phyloP scores from a whole-genome alignment of 1,139 yeast species.

The Kodamaea sp. region DNA sequence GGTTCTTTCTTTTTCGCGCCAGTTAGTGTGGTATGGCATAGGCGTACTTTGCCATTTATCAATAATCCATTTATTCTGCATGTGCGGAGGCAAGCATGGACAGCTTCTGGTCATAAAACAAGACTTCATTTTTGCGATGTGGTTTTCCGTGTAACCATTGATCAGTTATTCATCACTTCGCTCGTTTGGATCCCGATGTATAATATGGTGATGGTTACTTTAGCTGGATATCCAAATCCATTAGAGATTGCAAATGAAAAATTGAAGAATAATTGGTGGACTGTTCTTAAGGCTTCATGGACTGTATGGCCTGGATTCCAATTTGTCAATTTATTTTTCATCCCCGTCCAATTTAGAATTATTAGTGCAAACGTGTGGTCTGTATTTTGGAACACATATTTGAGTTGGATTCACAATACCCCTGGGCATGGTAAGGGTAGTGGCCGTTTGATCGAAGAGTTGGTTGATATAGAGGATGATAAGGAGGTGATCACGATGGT shows the following conservation, averaged over 20 bases:
- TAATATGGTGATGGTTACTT: constrained; percentile 37
- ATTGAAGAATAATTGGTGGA: constrained; percentile 41
- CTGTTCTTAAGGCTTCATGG: constrained; percentile 41
- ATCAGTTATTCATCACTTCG: constrained; percentile 30
- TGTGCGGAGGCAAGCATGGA: constrained; percentile 13
- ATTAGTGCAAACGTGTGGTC: constrained; percentile 41
- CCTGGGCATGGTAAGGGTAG: constrained; percentile 45
- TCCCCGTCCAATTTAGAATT: constrained; percentile 42
- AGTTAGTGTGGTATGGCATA: constrained; percentile 69
- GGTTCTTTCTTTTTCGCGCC: constrained; percentile 81
- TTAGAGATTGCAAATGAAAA: constrained; percentile 31
- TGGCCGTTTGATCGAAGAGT: constrained; percentile 34
- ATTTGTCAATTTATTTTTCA: constrained; percentile 33
- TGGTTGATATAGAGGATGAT: constrained; percentile 38
- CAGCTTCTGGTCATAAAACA: constrained; percentile 11
- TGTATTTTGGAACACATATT: constrained; percentile 44
- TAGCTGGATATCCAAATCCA: constrained; percentile 39
- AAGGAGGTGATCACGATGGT: constrained; percentile 31
- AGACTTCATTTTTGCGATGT: constrained; percentile 30
- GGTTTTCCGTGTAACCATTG: constrained; percentile 34
- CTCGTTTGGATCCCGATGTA: constrained; percentile 46
- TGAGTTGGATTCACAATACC: constrained; percentile 43
- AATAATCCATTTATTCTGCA: constrained; percentile 37
- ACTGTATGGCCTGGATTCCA: constrained; percentile 46
- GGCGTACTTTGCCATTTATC: constrained; percentile 48